Evolutionary conservation across 73 alveolate species (phyloP).

Genomic region (Paramecium sexaurelia): DNA sequence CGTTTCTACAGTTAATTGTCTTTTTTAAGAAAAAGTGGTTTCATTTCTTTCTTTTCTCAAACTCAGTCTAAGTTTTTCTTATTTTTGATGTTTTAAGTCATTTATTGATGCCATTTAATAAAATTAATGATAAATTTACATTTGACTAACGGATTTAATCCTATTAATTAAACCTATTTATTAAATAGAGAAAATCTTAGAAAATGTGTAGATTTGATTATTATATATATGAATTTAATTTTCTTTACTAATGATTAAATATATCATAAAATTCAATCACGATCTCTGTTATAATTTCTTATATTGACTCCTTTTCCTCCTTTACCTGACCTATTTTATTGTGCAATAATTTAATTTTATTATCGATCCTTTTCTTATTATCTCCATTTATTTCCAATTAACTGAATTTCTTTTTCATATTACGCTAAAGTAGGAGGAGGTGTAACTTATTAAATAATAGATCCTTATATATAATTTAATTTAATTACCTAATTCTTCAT

Average conservation of each 20-base stretch:
- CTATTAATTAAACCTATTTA: no score
- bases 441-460: background rate
- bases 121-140: background rate
- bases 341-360: background rate
- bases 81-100: background rate
- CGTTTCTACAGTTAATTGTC: background rate
- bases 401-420: background rate
- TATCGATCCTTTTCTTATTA: background rate
- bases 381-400: background rate
- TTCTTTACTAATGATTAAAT: no score
- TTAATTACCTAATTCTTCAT: constrained; percentile 83
- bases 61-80: background rate
- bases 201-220: no score
- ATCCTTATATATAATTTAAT: background rate
- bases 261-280: background rate
- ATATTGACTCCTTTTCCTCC: background rate
- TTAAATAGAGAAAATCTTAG: no score
- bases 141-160: background rate
- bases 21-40: background rate
- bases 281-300: no score
- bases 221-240: no score
- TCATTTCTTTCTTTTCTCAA: background rate
- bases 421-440: background rate
- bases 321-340: background rate
- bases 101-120: background rate